phyloP scores from a whole-genome alignment of 2,329 filamentous ascomycete species.

The Monilinia aucupariae region DNA sequence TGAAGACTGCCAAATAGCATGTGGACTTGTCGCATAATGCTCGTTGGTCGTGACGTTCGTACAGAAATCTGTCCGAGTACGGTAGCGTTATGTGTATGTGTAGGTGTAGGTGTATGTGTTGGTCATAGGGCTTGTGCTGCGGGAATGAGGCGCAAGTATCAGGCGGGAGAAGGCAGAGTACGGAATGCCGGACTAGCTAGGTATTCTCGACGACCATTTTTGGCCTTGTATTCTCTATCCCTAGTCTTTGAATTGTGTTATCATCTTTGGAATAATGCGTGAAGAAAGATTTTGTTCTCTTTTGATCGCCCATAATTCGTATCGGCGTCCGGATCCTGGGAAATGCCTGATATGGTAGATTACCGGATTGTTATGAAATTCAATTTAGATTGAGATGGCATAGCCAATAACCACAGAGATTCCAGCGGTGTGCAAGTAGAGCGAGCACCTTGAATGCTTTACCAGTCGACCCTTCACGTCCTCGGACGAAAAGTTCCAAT shows the following conservation, averaged over 20 bases:
- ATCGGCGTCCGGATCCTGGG: not conserved
- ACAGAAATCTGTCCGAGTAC: not conserved
- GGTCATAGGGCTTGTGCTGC: slow-evolving; percentile 14
- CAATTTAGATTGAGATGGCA: not conserved
- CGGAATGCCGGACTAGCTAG: not conserved
- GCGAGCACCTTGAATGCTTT: not conserved
- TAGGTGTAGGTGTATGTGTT: not conserved
- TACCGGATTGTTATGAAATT: not conserved
- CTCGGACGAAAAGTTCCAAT: slow-evolving; percentile 6
- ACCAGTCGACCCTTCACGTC: not conserved
- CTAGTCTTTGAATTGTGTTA: not conserved
- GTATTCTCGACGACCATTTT: not conserved
- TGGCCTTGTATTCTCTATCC: not conserved
- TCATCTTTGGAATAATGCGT: not conserved
- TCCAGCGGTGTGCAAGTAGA: slow-evolving; percentile 11
- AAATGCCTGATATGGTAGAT: not conserved
- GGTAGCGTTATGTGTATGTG: not conserved
- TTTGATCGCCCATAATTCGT: not conserved
- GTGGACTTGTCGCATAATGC: slow-evolving; percentile 4
- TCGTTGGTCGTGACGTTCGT: slow-evolving; percentile 3
- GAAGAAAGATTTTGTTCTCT: not conserved
- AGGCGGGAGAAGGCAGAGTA: not conserved
- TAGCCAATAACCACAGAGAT: not conserved
- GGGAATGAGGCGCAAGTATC: slow-evolving; percentile 2
- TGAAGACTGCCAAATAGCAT: not conserved